These are phyloP conservation scores for Spergularia azorica DNA, from an alignment of 179 eudicot species.

Conservation along the genomic window DNA sequence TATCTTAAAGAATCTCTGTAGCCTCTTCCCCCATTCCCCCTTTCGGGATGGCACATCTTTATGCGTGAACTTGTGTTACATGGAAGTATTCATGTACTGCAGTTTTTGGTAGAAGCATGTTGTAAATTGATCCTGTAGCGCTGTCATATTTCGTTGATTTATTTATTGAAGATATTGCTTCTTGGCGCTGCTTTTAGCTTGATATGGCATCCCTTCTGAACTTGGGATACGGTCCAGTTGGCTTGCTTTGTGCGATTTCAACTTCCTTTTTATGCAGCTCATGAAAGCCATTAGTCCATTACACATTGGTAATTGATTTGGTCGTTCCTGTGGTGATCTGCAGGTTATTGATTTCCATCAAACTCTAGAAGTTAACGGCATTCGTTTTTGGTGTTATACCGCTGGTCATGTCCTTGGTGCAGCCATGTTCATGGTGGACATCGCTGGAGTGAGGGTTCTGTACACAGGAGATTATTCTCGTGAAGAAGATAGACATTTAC, in stretches of 20 bases:
- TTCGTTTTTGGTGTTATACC: slow-evolving; percentile 97
- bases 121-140: background rate
- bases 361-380: slow-evolving; percentile 88
- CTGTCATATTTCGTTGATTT: no score
- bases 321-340: background rate
- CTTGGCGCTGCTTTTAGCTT: background rate
- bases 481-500: slow-evolving; percentile 97
- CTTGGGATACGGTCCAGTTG: background rate
- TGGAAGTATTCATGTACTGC: background rate
- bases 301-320: slow-evolving; percentile 6
- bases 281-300: background rate
- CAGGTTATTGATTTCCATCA: slow-evolving; percentile 99
- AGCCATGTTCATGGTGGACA: slow-evolving; percentile 99
- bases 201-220: background rate
- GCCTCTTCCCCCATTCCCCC: no score
- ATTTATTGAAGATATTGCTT: background rate
- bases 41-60: no score
- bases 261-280: background rate
- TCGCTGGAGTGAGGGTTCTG: slow-evolving; percentile 89
- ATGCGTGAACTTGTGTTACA: no score
- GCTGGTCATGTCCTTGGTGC: slow-evolving; percentile 99
- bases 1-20: background rate
- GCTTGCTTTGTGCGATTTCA: background rate
- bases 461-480: slow-evolving; percentile 99
- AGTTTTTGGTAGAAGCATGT: background rate